phyloP scores from a whole-genome alignment of 441 rosid species.

The Sinapis alba region DNA sequence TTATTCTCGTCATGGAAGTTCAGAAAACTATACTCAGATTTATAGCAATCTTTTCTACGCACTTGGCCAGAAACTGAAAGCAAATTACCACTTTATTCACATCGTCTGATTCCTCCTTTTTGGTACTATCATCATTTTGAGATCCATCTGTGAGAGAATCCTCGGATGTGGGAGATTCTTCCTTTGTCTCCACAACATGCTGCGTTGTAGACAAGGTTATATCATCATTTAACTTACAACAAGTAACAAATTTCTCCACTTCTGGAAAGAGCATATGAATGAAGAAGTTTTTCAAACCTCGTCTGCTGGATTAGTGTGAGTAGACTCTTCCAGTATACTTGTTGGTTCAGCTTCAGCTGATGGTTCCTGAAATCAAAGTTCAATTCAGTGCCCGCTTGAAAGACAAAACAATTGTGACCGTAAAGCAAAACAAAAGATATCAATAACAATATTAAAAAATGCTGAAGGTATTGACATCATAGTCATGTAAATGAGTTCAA shows the following conservation, averaged over 20 bases:
- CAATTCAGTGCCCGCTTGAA: constrained; percentile 36
- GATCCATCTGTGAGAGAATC: constrained; percentile 46
- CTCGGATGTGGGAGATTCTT: constrained; percentile 44
- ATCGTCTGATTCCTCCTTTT: constrained; percentile 46
- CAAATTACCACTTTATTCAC: constrained; percentile 44
- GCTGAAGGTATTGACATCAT: background rate
- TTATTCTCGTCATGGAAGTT: background rate
- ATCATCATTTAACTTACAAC: constrained; percentile 17
- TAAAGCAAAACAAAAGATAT: constrained; percentile 6
- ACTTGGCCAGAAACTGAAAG: background rate
- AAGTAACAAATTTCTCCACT: background rate
- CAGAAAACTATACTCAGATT: background rate
- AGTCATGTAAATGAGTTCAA: background rate
- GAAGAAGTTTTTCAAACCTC: constrained; percentile 44
- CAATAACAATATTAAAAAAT: background rate
- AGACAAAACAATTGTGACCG: constrained; percentile 20
- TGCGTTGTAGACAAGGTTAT: constrained; percentile 38
- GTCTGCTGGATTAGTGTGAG: constrained; percentile 38
- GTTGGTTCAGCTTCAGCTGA: constrained; percentile 46
- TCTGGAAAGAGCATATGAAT: background rate
- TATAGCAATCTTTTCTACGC: background rate
- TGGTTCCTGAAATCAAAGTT: constrained; percentile 37
- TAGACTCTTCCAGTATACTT: constrained; percentile 42
- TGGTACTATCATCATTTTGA: constrained; percentile 46
- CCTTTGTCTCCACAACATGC: constrained; percentile 45